Evolutionary conservation across 768 basidiomycete genomes (phyloP), one percentile per base, ranked within the genome.

Genomic region (Leucosporidium creatinivorum): DNA sequence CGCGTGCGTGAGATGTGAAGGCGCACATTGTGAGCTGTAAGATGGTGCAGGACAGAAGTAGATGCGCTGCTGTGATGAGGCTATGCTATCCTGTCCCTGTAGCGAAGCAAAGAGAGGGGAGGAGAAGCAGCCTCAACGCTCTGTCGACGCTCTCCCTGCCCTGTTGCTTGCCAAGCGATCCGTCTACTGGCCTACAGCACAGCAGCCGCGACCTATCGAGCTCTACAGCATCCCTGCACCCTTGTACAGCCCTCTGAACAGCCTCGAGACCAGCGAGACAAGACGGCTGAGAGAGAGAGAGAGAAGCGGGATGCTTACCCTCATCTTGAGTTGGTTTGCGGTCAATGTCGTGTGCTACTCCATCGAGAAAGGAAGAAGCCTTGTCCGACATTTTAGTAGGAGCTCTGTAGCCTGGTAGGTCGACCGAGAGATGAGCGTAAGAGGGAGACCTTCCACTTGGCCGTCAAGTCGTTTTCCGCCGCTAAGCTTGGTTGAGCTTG

Each of bases 21-120:
- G 55, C 30, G 55, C 30, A 23, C 21, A 18, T 31, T 4, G 55
- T 21, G 3, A 12, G 10, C 2, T 21, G 55, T 15, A 4, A 36
- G 3, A 10, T 8, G 30, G 17, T 21, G 55, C 19, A 31, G 21
- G 55, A 21, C 30, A 28, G 25, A n/a, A 26, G 25, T 19, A 33
- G 18, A 31, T 23, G 26, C 13, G 30, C 17, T 7, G 31, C 30
- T 56, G 55, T 28, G 18, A 21, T 5, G 5, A 28, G 7, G 18
- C 30, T 56, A 31, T 30, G n/a, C 52, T 3, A 55, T 13, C 57
- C 57, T 58, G 57, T 58, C 57, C 57, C 57, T 58, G 57, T 36
- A 36, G 39, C 33, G 39, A 23, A 39, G 33, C 23, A 33, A 23
- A 33, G 39, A 33, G 39, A 44, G 39, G 39, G 39, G 15, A 44